Conservation (phyloP, 768 basidiomycete genomes). For the Lenzites betulinus region DNA sequence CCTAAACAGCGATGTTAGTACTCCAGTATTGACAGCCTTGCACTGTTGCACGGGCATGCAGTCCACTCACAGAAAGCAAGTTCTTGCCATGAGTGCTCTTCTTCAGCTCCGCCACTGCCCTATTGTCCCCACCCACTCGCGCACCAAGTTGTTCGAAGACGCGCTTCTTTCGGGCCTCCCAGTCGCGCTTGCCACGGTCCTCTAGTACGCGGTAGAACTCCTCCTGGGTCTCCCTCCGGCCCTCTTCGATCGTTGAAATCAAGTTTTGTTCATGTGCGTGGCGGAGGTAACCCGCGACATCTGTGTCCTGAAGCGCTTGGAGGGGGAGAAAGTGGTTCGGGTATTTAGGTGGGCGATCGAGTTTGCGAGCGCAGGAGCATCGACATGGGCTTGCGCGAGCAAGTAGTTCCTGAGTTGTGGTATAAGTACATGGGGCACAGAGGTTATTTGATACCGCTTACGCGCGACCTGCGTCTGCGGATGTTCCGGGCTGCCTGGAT, state of each 20-base stretch:
- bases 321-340: conserved; percentile 83
- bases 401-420: conserved; percentile 70
- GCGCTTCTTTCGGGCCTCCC: conserved; percentile 88
- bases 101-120: conserved; percentile 58
- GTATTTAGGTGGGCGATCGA: conserved; percentile 86
- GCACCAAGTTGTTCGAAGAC: conserved; percentile 90
- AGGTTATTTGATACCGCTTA: conserved; percentile 37
- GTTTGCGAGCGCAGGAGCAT: conserved; percentile 82
- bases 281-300: conserved; percentile 92
- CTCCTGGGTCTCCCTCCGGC: conserved; percentile 79
- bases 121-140: conserved; percentile 55
- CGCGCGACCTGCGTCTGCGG: conserved; percentile 75
- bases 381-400: conserved; percentile 91
- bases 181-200: conserved; percentile 72
- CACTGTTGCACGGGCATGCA: not conserved
- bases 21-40: too few species aligned
- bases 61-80: conserved; percentile 49
- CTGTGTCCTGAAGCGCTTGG: conserved; percentile 92
- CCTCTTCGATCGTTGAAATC: conserved; percentile 92
- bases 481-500: conserved; percentile 63
- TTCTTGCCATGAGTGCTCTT: conserved; percentile 63
- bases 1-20: conserved; percentile 29
- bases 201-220: conserved; percentile 84
- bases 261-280: conserved; percentile 94
- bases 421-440: not conserved